These are phyloP conservation scores for Croton setiger DNA, from an alignment of 441 rosid species.

Conservation along the genomic window DNA sequence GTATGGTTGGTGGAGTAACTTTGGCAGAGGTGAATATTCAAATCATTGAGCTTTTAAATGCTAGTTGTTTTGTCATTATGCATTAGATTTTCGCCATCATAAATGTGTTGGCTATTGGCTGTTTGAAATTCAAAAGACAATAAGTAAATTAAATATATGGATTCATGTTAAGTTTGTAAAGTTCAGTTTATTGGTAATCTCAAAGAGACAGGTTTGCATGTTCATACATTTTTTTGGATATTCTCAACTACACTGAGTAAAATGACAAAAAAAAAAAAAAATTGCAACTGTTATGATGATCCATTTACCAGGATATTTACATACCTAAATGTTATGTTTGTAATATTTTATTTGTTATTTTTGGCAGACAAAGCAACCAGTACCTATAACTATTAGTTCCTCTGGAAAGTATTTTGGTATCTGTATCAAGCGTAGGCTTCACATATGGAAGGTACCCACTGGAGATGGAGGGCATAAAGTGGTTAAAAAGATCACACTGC, in stretches of 20 bases:
- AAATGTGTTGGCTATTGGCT: background rate
- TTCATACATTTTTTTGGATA: background rate
- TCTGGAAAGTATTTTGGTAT: slow-evolving; percentile 70
- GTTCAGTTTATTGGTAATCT: background rate
- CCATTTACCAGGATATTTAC: background rate
- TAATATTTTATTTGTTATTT: slow-evolving; percentile 17
- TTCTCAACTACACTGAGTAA: background rate
- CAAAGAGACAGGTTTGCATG: background rate
- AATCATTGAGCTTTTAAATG: slow-evolving; percentile 14
- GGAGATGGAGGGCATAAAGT: slow-evolving; percentile 38
- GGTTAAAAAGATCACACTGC: slow-evolving; percentile 59
- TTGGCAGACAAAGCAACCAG: slow-evolving; percentile 64
- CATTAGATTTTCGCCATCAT: background rate
- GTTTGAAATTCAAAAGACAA: slow-evolving; percentile 9
- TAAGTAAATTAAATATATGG: background rate
- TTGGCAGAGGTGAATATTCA: slow-evolving; percentile 59
- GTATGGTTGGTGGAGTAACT: slow-evolving; percentile 51
- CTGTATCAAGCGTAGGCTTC: slow-evolving; percentile 47
- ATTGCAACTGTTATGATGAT: background rate
- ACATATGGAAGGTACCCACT: slow-evolving; percentile 73
- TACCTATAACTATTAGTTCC: slow-evolving; percentile 54
- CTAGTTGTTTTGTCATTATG: background rate
- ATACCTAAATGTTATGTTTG: background rate
- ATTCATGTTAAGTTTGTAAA: background rate
- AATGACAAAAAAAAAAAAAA: background rate